phyloP scores from a whole-genome alignment of 129 eudicot species.

The Artemisia argyi region DNA sequence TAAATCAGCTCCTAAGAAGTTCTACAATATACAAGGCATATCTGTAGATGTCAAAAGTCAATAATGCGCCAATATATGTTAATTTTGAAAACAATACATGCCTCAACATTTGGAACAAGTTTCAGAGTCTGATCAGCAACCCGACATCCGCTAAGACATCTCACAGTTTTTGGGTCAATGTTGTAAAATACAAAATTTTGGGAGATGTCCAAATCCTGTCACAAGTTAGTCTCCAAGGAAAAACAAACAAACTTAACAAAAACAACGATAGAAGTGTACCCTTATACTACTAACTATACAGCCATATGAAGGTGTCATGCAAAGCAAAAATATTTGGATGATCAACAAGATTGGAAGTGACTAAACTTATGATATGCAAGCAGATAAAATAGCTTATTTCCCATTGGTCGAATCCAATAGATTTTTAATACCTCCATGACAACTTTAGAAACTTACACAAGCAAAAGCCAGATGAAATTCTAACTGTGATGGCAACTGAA shows the following conservation, averaged over 20 bases:
- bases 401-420: too few relatives aligned
- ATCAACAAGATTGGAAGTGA: too few relatives aligned
- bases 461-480: too few relatives aligned
- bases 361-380: too few relatives aligned
- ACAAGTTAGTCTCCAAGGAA: slow-evolving; percentile 35
- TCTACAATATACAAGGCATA: slow-evolving; percentile 27
- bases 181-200: slow-evolving; percentile 31
- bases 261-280: slow-evolving; percentile 21
- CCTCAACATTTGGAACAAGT: slow-evolving; percentile 46
- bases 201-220: slow-evolving; percentile 39
- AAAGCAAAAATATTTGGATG: not conserved
- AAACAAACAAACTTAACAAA: slow-evolving; percentile 17
- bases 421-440: too few relatives aligned
- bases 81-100: slow-evolving; percentile 26
- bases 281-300: slow-evolving; percentile 22
- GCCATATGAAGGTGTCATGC: slow-evolving; percentile 11
- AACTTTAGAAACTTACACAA: too few relatives aligned
- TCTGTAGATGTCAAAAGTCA: slow-evolving; percentile 22
- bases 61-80: not conserved
- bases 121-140: slow-evolving; percentile 42
- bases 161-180: slow-evolving; percentile 31
- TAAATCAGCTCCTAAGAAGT: slow-evolving; percentile 6
- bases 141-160: slow-evolving; percentile 42
- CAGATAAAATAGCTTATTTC: too few relatives aligned
- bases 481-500: too few relatives aligned